phyloP scores from a whole-genome alignment of 768 basidiomycete genomes.

The Suillus discolor region DNA sequence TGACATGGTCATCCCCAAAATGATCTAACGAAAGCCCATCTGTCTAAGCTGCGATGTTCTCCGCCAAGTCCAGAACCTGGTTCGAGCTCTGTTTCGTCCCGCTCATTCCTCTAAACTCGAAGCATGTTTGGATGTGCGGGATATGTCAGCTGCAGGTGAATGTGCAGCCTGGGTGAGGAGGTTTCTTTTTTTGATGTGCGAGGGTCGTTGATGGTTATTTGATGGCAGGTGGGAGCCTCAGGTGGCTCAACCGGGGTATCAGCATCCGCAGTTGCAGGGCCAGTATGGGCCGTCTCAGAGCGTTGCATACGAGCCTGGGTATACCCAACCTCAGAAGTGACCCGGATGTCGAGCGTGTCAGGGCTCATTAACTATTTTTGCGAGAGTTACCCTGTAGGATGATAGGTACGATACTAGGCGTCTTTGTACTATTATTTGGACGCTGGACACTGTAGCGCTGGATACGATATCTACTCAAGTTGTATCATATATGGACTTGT shows the following conservation, averaged over 20 bases:
- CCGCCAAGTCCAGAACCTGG: constrained; percentile 69
- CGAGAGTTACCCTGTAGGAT: not conserved
- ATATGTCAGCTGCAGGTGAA: constrained; percentile 70
- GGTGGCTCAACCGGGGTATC: constrained; percentile 36
- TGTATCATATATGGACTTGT: constrained; percentile 4
- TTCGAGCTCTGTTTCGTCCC: constrained; percentile 79
- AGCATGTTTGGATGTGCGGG: constrained; percentile 68
- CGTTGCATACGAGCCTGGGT: constrained; percentile 31
- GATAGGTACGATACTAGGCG: not conserved
- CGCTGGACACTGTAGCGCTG: not conserved
- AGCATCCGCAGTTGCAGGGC: constrained; percentile 34
- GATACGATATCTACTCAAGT: not conserved
- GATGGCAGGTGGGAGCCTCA: constrained; percentile 38
- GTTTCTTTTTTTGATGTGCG: not conserved
- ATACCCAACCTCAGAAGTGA: constrained; percentile 21
- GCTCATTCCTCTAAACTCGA: constrained; percentile 62
- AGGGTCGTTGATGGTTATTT: not conserved
- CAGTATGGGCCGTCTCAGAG: constrained; percentile 18
- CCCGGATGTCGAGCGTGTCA: not conserved
- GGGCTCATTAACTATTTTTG: not conserved
- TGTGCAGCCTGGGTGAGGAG: constrained; percentile 50
- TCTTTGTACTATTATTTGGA: not conserved
- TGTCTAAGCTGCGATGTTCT: constrained; percentile 54
- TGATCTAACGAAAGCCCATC: not conserved
- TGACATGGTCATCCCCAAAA: no score